Base-by-base conservation (phyloP, 228 moss, liverwort and hornwort species). In the Sphagnum magellanicum region DNA sequence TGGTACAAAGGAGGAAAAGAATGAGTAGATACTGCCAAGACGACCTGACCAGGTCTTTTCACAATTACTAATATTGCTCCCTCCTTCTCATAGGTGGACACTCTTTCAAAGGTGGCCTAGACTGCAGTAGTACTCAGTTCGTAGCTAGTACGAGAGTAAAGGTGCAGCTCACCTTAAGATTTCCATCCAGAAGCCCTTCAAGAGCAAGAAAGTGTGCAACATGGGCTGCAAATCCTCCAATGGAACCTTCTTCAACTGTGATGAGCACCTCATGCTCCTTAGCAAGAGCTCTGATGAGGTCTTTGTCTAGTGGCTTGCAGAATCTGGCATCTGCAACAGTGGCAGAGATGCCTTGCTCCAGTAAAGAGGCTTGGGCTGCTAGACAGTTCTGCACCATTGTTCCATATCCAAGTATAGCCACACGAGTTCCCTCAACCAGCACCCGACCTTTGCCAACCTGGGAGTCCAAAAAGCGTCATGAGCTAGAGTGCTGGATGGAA, bases 261-360 rank as follows among this genome's bases (percentile, higher is more conserved):
- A 84, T 71, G n/a, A 84, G 67, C 16, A 80, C 72, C 1, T 67
- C 50, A 46, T 84, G 80, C 15, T 78, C 73, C 47, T 51, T 75
- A 14, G 73, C 84, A 0, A 84, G 15, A 53, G 63, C 60, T 4
- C 65, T 32, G 11, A 80, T 78, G 0, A 80, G 63, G 1, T 84
- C 80, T 10, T 68, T 51, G 10, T 84, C 84, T 47, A 84, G 49
- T 50, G 84, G 84, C 68, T 84, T 84, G 73, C 84, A 84, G 59
- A 84, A 84, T 16, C 84, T 70, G 10, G 77, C 84, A 51, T 84
- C 84, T 4, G 61, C 77, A 8, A 80, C 73, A n/a, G 84, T 80
- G 4, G 68, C 75, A 5, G 61, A 77, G n/a, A 84, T 61, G 8
- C 80, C 84, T 10, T 50, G 50, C 47, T 78, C 69, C 0, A 75